Evolutionary conservation across 2,329 filamentous ascomycete species (phyloP), one percentile per base, ranked within the genome.

Genomic region (Pseudogymnoascus sp.): DNA sequence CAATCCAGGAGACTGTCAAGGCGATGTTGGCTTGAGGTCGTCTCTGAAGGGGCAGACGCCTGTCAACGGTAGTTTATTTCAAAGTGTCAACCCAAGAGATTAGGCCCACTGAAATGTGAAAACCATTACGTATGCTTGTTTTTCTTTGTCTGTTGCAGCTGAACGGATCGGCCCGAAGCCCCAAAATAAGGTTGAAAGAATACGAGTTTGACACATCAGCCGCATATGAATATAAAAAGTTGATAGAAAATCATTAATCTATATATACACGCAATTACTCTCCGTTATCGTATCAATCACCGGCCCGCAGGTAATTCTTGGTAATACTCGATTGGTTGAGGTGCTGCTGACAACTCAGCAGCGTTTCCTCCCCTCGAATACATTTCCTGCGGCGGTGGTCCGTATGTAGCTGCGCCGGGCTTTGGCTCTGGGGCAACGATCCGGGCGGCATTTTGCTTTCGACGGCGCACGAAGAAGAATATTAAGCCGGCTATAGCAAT

Each of bases 1-100:
- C 41, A 19, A 58, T 65, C 9, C 61, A 68, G 35, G 59, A 65
- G 30, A 68, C 65, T 8, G 34, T 67, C n/a, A 62, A 38, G 23
- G 59, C 63, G 52, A 65, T 67, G 63, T 34, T 65, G 18, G 33
- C 15, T 6, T 60, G 28, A 34, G 10, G 45, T 21, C 13, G 30
- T 33, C 37, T 18, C 21, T 7, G n/a, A n/a, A n/a, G n/a, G n/a
- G n/a, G n/a, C n/a, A n/a, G n/a, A n/a, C n/a, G n/a, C n/a, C n/a
- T 9, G 6, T 26, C 21, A 18, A 30, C 2, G 2, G 41, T 3
- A 12, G 28, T 52, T 28, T 18, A 26, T 30, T 30, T 18, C 2
- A 26, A 26, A 26, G 23, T 30, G 21, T n/a, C n/a, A n/a, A 28
- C 5, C 2, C 0, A 48, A 15, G 21, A 8, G 39, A 30, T 18